Conservation (phyloP, 2,329 filamentous ascomycete genomes). For the Colletotrichum horii region DNA sequence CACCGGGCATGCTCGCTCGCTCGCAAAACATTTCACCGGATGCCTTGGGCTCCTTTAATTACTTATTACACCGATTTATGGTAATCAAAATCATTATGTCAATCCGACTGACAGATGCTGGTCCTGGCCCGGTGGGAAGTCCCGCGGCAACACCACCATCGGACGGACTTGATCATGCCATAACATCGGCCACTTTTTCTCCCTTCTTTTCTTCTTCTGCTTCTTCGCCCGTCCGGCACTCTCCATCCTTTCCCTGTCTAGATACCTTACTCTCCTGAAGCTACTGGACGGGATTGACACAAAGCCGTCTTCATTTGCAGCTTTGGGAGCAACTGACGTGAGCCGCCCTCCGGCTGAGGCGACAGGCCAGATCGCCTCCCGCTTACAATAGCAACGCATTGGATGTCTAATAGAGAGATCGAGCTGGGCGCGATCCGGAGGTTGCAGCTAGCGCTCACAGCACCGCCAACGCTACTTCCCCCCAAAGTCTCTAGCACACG, state of each 20-base stretch:
- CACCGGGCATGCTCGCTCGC: neutral
- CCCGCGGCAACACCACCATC: constrained; percentile 2
- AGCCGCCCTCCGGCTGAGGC: neutral
- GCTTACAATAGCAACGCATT: neutral
- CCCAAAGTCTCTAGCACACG: neutral
- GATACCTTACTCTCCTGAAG: neutral
- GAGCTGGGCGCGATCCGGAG: neutral
- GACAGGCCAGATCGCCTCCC: neutral
- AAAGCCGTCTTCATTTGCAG: neutral
- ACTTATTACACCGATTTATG: neutral
- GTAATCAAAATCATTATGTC: neutral
- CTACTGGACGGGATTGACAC: neutral
- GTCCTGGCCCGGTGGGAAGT: constrained; percentile 6
- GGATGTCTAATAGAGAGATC: neutral
- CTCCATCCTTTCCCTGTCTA: neutral
- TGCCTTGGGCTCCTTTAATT: neutral
- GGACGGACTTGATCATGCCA: constrained; percentile 5
- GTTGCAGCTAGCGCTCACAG: neutral
- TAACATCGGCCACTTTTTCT: neutral
- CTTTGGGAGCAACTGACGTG: neutral
- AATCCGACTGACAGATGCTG: neutral
- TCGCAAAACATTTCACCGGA: neutral
- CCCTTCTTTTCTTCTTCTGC: neutral
- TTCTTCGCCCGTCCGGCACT: neutral
- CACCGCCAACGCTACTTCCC: neutral